These are phyloP conservation scores for Colletotrichum viniferum DNA, from an alignment of 2,329 filamentous ascomycete genomes.

Conservation along the genomic window DNA sequence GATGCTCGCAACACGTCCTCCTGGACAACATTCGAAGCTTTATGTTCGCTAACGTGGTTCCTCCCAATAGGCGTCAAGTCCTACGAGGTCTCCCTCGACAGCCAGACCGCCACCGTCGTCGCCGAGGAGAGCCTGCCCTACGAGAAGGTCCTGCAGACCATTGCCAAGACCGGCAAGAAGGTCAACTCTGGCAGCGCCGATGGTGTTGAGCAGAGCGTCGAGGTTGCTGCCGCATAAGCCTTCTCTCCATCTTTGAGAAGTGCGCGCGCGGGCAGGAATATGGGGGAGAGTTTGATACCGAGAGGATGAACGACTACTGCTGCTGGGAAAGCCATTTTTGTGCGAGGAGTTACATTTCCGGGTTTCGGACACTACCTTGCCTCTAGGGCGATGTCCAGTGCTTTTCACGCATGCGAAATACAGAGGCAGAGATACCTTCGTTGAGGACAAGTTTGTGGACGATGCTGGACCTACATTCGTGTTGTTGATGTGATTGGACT, in stretches of 20 bases:
- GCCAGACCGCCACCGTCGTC: slow-evolving; percentile 79
- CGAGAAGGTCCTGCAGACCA: slow-evolving; percentile 82
- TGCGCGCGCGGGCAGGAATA: neutral
- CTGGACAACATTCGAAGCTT: neutral
- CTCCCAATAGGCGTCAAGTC: slow-evolving; percentile 75
- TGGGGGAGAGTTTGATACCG: neutral
- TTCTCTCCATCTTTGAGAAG: neutral
- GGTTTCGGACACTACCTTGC: neutral
- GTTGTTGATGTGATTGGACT: neutral
- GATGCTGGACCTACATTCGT: neutral
- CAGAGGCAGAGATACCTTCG: neutral
- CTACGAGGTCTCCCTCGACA: slow-evolving; percentile 86
- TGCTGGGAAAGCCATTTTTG: slow-evolving; percentile 15
- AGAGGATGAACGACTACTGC: neutral
- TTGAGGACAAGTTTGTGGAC: neutral
- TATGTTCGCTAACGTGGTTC: neutral
- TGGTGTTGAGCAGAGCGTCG: slow-evolving; percentile 61
- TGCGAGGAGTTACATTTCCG: neutral
- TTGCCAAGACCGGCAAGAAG: slow-evolving; percentile 94
- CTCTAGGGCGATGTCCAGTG: neutral
- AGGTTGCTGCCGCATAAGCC: slow-evolving; percentile 26
- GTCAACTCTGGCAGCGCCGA: slow-evolving; percentile 79
- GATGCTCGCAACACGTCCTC: neutral
- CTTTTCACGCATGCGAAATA: neutral
- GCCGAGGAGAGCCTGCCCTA: slow-evolving; percentile 74